A percentile compares a stretch with the other conserved stretches of the same genome.
Evolutionary conservation across 2,329 filamentous ascomycete genomes (phyloP).

Genomic region (Ophiosphaerella narmari): DNA sequence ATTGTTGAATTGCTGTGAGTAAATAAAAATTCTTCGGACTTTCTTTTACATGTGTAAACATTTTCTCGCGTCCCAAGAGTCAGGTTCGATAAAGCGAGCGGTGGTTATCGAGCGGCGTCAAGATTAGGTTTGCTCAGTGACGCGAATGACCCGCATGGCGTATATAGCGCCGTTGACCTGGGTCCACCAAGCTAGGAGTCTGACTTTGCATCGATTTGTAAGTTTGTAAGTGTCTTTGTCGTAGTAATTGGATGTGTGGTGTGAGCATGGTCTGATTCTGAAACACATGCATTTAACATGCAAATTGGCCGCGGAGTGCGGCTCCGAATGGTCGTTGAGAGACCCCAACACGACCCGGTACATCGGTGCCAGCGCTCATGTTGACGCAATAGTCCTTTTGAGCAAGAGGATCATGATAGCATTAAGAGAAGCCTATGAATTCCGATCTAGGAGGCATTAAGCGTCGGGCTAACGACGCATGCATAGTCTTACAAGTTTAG

Average conservation of each 20-base stretch:
- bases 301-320: no score
- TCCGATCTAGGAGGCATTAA: background rate
- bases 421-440: background rate
- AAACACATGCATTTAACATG: background rate
- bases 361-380: no score
- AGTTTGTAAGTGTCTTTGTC: no score
- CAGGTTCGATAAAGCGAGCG: background rate
- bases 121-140: conserved; percentile 5
- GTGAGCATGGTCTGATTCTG: background rate
- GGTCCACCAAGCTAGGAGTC: background rate
- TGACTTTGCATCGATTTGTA: background rate
- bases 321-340: no score
- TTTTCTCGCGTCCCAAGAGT: background rate
- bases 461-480: background rate
- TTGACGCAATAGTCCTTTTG: background rate
- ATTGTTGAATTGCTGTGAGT: no score
- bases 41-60: no score
- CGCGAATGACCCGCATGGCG: conserved; percentile 1
- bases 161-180: background rate
- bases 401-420: no score
- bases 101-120: background rate
- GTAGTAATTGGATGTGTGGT: background rate
- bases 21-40: no score
- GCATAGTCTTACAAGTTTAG: background rate
- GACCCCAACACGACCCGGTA: no score